These are phyloP conservation scores for Paraleonurus japonicus DNA, from an alignment of 257 asterid genomes.

Conservation along the genomic window DNA sequence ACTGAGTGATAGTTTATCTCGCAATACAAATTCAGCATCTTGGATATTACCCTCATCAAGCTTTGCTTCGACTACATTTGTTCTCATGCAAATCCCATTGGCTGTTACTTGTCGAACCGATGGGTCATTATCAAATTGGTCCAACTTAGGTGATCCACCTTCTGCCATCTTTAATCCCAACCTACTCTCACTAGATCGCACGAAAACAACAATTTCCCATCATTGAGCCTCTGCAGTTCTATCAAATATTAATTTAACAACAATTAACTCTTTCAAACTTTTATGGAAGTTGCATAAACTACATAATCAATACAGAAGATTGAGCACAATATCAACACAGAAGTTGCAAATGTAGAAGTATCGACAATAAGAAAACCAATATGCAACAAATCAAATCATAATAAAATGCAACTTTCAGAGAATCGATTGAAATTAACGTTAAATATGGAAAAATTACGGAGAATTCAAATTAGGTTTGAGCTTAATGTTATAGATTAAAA, in stretches of 20 bases:
- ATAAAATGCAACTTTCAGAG: not conserved
- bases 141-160: slow-evolving; percentile 47
- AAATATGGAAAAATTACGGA: not conserved
- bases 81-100: slow-evolving; percentile 77
- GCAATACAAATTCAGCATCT: slow-evolving; percentile 94
- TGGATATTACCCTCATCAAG: slow-evolving; percentile 92
- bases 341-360: not conserved
- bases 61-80: slow-evolving; percentile 76
- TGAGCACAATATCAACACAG: too few relatives aligned
- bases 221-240: slow-evolving; percentile 32
- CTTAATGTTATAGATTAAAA: slow-evolving; percentile 9
- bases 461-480: slow-evolving; percentile 13
- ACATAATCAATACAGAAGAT: not conserved
- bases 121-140: slow-evolving; percentile 46
- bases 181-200: slow-evolving; percentile 32
- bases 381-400: not conserved
- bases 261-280: slow-evolving; percentile 2
- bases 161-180: slow-evolving; percentile 62
- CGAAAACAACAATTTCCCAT: slow-evolving; percentile 37
- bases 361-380: not conserved
- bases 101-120: slow-evolving; percentile 65
- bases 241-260: slow-evolving; percentile 7
- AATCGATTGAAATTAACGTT: not conserved
- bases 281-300: not conserved
- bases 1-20: slow-evolving; percentile 90